Evolutionary conservation across 2,329 filamentous ascomycete genomes (phyloP).

Genomic region (Zalaria obscura): DNA sequence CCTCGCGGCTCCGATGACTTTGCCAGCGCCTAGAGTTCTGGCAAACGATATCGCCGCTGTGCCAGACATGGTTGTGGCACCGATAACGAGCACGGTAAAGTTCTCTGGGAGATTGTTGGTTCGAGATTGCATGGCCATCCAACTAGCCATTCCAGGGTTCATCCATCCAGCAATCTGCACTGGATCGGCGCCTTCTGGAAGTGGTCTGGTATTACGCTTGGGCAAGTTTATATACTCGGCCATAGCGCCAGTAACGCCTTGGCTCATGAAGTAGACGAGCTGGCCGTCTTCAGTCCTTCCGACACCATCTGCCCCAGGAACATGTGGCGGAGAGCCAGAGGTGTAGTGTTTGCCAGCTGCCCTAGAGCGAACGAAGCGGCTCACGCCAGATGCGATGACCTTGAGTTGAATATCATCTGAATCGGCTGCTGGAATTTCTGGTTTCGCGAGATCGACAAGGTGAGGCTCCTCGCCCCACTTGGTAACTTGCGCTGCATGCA

Average conservation of each 20-base stretch:
- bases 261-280: slow-evolving; percentile 35
- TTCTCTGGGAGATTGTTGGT: slow-evolving; percentile 22
- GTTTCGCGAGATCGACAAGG: slow-evolving; percentile 17
- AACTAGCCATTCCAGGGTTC: slow-evolving; percentile 42
- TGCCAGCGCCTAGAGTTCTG: slow-evolving; percentile 33
- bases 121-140: slow-evolving; percentile 41
- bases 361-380: slow-evolving; percentile 38
- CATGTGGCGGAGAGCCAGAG: slow-evolving; percentile 33
- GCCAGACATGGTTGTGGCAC: slow-evolving; percentile 40
- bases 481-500: slow-evolving; percentile 26
- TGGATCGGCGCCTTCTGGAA: slow-evolving; percentile 33
- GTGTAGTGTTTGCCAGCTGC: slow-evolving; percentile 43
- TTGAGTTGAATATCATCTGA: slow-evolving; percentile 32
- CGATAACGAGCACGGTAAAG: slow-evolving; percentile 38
- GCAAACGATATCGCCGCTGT: slow-evolving; percentile 35
- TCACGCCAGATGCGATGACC: slow-evolving; percentile 38
- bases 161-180: slow-evolving; percentile 37
- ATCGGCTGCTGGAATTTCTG: slow-evolving; percentile 11
- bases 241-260: slow-evolving; percentile 28
- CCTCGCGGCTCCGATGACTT: slow-evolving; percentile 38
- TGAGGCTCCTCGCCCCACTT: slow-evolving; percentile 23
- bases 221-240: slow-evolving; percentile 36
- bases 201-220: slow-evolving; percentile 20
- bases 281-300: slow-evolving; percentile 31
- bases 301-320: slow-evolving; percentile 40